These are phyloP conservation scores for Metarhizium rileyi DNA, from an alignment of 2,329 filamentous ascomycete species.

Conservation along the genomic window DNA sequence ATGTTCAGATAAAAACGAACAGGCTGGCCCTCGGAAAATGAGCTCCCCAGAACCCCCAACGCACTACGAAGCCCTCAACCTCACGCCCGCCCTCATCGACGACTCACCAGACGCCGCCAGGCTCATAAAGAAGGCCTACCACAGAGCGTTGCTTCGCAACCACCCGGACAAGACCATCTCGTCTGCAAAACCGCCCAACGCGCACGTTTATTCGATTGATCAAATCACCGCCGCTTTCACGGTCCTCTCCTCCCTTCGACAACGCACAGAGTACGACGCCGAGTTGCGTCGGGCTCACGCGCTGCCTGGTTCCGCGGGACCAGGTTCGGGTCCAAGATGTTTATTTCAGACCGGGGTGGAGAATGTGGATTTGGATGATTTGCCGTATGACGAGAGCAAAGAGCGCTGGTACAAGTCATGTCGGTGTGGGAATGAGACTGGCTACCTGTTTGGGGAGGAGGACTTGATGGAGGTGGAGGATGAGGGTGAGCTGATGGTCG, in stretches of 20 bases:
- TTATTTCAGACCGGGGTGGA: slow-evolving; percentile 55
- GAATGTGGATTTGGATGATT: slow-evolving; percentile 55
- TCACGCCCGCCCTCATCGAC: slow-evolving; percentile 39
- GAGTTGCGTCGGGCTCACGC: slow-evolving; percentile 26
- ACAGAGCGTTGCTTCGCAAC: slow-evolving; percentile 52
- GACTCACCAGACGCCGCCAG: slow-evolving; percentile 31
- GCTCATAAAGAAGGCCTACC: slow-evolving; percentile 54
- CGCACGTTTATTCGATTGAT: slow-evolving; percentile 42
- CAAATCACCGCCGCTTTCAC: slow-evolving; percentile 53
- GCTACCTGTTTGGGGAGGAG: slow-evolving; percentile 47
- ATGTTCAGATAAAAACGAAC: background rate
- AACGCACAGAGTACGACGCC: slow-evolving; percentile 45
- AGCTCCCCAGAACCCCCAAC: slow-evolving; percentile 22
- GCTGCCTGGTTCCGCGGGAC: slow-evolving; percentile 5
- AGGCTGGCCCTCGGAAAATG: background rate
- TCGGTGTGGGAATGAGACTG: slow-evolving; percentile 53
- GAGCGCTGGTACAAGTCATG: slow-evolving; percentile 47
- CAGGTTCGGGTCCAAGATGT: slow-evolving; percentile 1
- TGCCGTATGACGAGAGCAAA: slow-evolving; percentile 39
- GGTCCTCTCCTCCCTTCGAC: slow-evolving; percentile 40
- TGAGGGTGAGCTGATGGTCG: slow-evolving; percentile 52
- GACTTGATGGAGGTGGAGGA: slow-evolving; percentile 51
- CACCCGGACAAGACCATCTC: slow-evolving; percentile 49
- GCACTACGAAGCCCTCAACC: slow-evolving; percentile 51
- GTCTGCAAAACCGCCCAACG: slow-evolving; percentile 4